Conservation (phyloP, 345 rosid species). For the Gossypium arboreum region DNA sequence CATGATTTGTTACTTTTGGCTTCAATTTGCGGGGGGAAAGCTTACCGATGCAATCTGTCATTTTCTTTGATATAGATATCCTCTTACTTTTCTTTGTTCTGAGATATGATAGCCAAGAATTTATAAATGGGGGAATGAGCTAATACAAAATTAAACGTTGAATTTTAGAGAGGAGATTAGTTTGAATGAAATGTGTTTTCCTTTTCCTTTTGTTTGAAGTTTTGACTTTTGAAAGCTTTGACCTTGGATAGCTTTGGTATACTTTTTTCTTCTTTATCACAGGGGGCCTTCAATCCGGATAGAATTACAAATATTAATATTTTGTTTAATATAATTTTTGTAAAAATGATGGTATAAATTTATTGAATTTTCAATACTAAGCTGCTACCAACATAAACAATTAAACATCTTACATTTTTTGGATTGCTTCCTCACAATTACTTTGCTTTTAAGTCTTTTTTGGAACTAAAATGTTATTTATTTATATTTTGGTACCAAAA, state of each 20-base stretch:
- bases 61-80: not conserved
- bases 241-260: not conserved
- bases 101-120: not conserved
- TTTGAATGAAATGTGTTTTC: not conserved
- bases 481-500: no score
- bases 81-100: not conserved
- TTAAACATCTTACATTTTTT: no score
- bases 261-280: no score
- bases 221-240: not conserved
- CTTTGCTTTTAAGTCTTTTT: no score
- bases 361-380: no score
- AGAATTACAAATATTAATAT: no score
- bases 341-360: no score
- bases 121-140: not conserved
- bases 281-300: no score
- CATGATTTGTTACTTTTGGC: not conserved
- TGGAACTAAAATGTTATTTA: no score
- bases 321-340: no score
- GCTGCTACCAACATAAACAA: no score
- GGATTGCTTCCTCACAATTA: no score
- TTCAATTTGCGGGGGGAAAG: not conserved
- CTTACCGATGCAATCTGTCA: not conserved
- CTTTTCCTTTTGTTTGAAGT: not conserved
- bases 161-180: not conserved
- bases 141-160: not conserved